These are phyloP conservation scores for Neonectria coccinea DNA, from an alignment of 2,329 filamentous ascomycete genomes.

Conservation along the genomic window DNA sequence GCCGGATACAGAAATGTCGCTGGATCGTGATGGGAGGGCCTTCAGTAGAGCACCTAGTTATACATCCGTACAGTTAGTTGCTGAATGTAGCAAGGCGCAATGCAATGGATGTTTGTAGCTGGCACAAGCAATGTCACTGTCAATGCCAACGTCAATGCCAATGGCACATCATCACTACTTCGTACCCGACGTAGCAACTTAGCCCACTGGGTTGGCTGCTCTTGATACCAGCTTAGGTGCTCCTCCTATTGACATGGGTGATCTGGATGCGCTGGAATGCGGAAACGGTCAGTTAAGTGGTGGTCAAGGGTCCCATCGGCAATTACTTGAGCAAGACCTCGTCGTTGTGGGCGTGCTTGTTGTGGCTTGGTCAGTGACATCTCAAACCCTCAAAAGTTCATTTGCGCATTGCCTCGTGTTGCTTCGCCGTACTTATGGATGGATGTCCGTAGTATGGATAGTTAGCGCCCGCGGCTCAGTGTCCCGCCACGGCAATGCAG, in stretches of 20 bases:
- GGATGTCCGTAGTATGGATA: not conserved
- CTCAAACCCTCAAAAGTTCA: conserved; percentile 5
- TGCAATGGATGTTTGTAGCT: no score
- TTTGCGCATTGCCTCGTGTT: not conserved
- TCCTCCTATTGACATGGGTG: conserved; percentile 16
- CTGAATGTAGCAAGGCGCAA: no score
- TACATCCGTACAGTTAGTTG: no score
- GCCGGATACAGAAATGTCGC: not conserved
- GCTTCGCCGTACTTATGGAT: no score
- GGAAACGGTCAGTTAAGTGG: conserved; percentile 11
- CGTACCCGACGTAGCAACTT: not conserved
- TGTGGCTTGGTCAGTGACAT: not conserved
- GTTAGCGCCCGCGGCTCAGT: conserved; percentile 8
- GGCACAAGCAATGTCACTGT: no score
- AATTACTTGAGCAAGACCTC: not conserved
- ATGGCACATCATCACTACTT: not conserved
- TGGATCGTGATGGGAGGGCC: conserved; percentile 23
- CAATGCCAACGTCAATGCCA: no score
- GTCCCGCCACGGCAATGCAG: conserved; percentile 5
- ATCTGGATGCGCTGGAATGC: conserved; percentile 1
- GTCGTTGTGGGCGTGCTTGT: not conserved
- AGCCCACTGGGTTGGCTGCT: not conserved
- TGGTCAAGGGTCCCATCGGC: conserved; percentile 11
- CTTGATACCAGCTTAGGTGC: conserved; percentile 1
- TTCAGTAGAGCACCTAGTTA: not conserved